Evolutionary conservation across 257 asterid species (phyloP), one percentile per base, ranked within the genome.

Genomic region (Salvia splendens): DNA sequence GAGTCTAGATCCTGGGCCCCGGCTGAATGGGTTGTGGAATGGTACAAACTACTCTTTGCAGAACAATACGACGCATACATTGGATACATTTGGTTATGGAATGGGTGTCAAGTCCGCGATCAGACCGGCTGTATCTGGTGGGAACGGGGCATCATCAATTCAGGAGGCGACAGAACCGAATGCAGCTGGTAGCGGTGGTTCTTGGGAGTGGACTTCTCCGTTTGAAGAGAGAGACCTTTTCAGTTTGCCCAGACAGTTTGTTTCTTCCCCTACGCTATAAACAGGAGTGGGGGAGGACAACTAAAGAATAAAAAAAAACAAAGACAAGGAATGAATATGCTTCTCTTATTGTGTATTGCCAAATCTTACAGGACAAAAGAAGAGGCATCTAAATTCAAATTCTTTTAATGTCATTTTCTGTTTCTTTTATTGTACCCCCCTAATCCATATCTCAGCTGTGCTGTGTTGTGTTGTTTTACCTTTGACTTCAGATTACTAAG

Each of bases 161-260:
- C 64, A 81, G 74, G 86, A 84, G 12, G 92, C 85, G 5, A 11
- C 68, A 0, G 97, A 89, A 40, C 14, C 77, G 1, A 45, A 73
- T 11, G 72, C 54, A 3, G 87, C 82, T 48, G 85, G 30, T 24
- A 24, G 30, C 2, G 30, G 30, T 24, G 30, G 80, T 45, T 87
- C 95, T 11, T 82, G 88, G 33, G 97, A 86, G 67, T 92, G 98
- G 98, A 77, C 87, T 47, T 92, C 98, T 64, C 95, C 98, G 4
- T 92, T 92, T 54, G 98, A 92, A 67, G 98, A 92, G 80, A 92
- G 63, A 57, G 98, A 92, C 36, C 78, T 89, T 71, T 92, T 92
- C 78, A 82, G 96, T 84, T 77, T 92, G 57, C 84, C 91, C 75
- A 84, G 97, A 69, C 97, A 88, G 90, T 87, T 91, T 79, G 97